These are phyloP conservation scores for Saccharomyces hybrid DNA, from an alignment of 1,139 yeast species.

Conservation along the genomic window DNA sequence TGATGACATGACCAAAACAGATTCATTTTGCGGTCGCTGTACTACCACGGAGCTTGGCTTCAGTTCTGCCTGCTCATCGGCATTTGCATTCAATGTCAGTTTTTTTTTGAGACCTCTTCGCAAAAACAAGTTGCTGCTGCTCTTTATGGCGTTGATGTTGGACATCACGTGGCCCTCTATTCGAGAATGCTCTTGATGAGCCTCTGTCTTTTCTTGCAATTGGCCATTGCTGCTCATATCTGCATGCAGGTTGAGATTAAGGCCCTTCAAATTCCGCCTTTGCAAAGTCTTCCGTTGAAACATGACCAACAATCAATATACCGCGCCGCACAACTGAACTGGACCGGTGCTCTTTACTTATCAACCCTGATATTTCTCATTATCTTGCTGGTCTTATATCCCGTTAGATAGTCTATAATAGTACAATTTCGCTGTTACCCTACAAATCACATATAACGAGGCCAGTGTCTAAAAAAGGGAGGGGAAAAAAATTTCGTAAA, in stretches of 20 bases:
- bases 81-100: constrained; percentile 3
- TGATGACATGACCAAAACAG: neutral
- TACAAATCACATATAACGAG: neutral
- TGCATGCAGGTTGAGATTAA: constrained; percentile 39
- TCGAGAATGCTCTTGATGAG: constrained; percentile 1
- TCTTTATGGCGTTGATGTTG: neutral
- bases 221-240: neutral
- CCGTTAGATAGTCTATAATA: neutral
- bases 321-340: neutral
- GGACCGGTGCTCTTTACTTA: neutral
- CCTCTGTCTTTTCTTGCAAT: neutral
- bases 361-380: neutral
- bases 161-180: constrained; percentile 1
- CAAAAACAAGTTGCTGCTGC: constrained; percentile 1
- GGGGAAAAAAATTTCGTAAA: constrained; percentile 1
- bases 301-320: constrained; percentile 3
- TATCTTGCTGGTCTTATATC: neutral
- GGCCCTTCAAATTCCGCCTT: constrained; percentile 67
- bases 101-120: constrained; percentile 10
- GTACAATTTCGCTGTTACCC: neutral
- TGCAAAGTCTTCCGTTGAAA: constrained; percentile 54
- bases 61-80: neutral
- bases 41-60: neutral
- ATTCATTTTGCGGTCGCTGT: neutral
- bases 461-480: neutral